phyloP scores from a whole-genome alignment of 192 early-diverging fungal species.

The Coemansia sp. region DNA sequence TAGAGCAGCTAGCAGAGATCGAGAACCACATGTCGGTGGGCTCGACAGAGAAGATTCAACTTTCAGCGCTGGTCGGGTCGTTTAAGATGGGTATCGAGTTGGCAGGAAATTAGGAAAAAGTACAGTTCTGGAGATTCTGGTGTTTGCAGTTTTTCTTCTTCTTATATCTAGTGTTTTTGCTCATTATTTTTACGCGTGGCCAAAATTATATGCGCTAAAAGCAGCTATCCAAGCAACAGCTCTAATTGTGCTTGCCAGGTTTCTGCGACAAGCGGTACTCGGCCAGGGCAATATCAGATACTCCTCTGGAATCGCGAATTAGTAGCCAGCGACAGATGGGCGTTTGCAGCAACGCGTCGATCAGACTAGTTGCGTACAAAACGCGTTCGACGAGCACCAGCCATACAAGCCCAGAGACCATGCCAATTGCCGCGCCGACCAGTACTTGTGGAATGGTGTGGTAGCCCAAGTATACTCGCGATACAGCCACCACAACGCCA shows the following conservation, averaged over 20 bases:
- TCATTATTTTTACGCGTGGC: too few relatives aligned
- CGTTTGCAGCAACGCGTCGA: constrained; percentile 7
- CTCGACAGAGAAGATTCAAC: constrained; percentile 81
- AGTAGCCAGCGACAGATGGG: constrained; percentile 28
- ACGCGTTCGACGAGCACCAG: constrained; percentile 10
- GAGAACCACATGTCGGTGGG: constrained; percentile 81
- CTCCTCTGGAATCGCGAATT: constrained; percentile 31
- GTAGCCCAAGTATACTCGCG: constrained; percentile 43
- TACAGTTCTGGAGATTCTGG: too few relatives aligned
- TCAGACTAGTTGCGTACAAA: constrained; percentile 8
- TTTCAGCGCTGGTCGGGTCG: constrained; percentile 78
- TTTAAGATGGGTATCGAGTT: constrained; percentile 78
- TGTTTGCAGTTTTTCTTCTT: not conserved
- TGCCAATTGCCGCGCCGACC: constrained; percentile 17
- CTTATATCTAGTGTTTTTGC: not conserved
- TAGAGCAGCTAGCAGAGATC: constrained; percentile 82
- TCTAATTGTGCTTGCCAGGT: not conserved
- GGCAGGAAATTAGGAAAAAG: constrained; percentile 27
- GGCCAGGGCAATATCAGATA: constrained; percentile 24
- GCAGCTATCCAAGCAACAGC: too few relatives aligned
- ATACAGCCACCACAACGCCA: constrained; percentile 13
- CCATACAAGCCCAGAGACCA: constrained; percentile 20
- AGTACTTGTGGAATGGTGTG: constrained; percentile 29
- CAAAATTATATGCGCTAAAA: too few relatives aligned
- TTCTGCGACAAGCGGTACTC: constrained; percentile 31